These are phyloP conservation scores for Cydonia oblonga DNA, from an alignment of 331 rosid genomes.

Conservation along the genomic window DNA sequence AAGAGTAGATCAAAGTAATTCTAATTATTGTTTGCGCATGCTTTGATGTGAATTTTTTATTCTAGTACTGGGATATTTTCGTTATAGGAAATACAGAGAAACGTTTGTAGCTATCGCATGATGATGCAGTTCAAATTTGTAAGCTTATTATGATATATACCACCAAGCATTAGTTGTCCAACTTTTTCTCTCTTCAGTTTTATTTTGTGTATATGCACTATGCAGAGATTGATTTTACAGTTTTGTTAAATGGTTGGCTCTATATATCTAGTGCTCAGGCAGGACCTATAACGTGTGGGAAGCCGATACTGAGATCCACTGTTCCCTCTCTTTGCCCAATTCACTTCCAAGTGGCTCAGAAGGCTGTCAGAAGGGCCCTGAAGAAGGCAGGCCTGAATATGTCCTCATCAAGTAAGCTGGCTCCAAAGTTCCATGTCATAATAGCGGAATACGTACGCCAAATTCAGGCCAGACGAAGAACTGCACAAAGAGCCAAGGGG, in stretches of 20 bases:
- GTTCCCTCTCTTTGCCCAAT: slow-evolving; percentile 36
- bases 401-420: slow-evolving; percentile 17
- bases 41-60: too few species aligned
- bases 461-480: slow-evolving; percentile 30
- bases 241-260: neutral
- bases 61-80: too few species aligned
- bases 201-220: neutral
- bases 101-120: too few species aligned
- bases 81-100: too few species aligned
- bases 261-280: slow-evolving; percentile 25
- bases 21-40: neutral
- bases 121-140: neutral
- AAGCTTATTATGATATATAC: neutral
- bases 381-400: slow-evolving; percentile 28
- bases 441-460: slow-evolving; percentile 28
- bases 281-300: slow-evolving; percentile 41
- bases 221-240: neutral
- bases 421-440: slow-evolving; percentile 40
- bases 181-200: neutral
- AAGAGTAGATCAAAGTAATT: neutral
- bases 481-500: neutral
- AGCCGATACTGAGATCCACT: slow-evolving; percentile 41
- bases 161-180: neutral
- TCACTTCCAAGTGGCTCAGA: slow-evolving; percentile 39
- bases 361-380: slow-evolving; percentile 33